These are phyloP conservation scores for Sugiyamaella boreocaroliniensis DNA, from an alignment of 805 yeast species.

Conservation along the genomic window DNA sequence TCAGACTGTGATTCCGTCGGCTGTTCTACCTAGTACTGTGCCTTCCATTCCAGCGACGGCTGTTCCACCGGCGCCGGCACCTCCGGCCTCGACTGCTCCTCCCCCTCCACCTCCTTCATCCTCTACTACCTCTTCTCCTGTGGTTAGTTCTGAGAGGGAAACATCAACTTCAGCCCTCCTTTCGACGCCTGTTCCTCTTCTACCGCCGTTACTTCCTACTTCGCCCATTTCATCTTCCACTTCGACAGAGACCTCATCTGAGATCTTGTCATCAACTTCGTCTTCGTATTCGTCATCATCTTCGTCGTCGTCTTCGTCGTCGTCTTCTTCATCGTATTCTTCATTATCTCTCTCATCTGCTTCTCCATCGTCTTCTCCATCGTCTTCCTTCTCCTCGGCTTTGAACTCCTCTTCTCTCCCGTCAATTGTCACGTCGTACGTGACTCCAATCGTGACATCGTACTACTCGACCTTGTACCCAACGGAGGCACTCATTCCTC, in stretches of 20 bases:
- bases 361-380: too few species aligned
- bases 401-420: not conserved
- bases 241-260: not conserved
- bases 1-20: not conserved
- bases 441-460: not conserved
- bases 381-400: too few species aligned
- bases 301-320: too few species aligned
- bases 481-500: not conserved
- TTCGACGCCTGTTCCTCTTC: not conserved
- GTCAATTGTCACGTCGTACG: not conserved
- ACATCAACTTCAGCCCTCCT: not conserved
- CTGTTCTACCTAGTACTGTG: slow-evolving; percentile 1
- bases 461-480: not conserved
- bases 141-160: not conserved
- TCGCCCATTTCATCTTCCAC: not conserved
- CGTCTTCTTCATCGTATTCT: too few species aligned
- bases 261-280: too few species aligned
- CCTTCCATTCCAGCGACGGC: slow-evolving; percentile 1
- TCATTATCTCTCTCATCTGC: too few species aligned
- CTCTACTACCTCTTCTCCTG: not conserved
- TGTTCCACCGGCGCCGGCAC: not conserved
- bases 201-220: not conserved
- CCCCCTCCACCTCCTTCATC: not conserved
- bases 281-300: too few species aligned
- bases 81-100: not conserved